Base-by-base conservation (phyloP, 75 land plant species). In the Larix kaempferi region DNA sequence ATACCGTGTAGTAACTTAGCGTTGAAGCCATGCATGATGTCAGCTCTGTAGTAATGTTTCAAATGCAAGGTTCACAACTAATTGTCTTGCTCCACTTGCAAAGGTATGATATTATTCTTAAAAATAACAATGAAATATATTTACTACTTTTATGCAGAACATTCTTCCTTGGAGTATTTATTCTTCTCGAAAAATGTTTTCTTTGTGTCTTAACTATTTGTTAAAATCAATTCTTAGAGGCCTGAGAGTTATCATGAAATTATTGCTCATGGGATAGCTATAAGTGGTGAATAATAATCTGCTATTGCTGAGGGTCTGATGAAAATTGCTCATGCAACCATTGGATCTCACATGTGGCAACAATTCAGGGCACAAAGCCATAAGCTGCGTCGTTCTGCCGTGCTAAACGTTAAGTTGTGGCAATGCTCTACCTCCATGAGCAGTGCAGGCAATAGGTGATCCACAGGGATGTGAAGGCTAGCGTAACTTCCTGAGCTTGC, bases 21-120 rank as follows among this genome's bases (percentile, higher is more conserved):
- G n/a, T n/a, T n/a, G n/a, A n/a, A n/a, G n/a, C n/a, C n/a, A n/a
- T n/a, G n/a, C n/a, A n/a, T n/a, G n/a, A n/a, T n/a, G n/a, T n/a
- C n/a, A n/a, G n/a, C n/a, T n/a, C n/a, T n/a, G n/a, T n/a, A n/a
- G n/a, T n/a, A n/a, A n/a, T 78, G 95, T 97, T 73, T 97, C 99
- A 59, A 97, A 97, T 85, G 99, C 99, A 52, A 95, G 95, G 35
- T 97, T 98, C 84, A 97, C 99, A 2, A 97, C 98, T 59, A 97
- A 97, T 74, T 97, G 98, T 56, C 95, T 97, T 84, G 99, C 99
- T 71, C 99, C 99, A 65, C 87, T 97, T 44, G 99, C 99, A 2
- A 94, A 97, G 95, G 99, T 95, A 35, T 60, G 76, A 19, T 11
- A 52, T n/a, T 5, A 3, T 17, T 17, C 7, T 4, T 27, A 17